Evolutionary conservation across 495 filamentous ascomycete genomes (phyloP), one percentile per base, ranked within the genome.

Genomic region (Penicillium atrosanguineum): DNA sequence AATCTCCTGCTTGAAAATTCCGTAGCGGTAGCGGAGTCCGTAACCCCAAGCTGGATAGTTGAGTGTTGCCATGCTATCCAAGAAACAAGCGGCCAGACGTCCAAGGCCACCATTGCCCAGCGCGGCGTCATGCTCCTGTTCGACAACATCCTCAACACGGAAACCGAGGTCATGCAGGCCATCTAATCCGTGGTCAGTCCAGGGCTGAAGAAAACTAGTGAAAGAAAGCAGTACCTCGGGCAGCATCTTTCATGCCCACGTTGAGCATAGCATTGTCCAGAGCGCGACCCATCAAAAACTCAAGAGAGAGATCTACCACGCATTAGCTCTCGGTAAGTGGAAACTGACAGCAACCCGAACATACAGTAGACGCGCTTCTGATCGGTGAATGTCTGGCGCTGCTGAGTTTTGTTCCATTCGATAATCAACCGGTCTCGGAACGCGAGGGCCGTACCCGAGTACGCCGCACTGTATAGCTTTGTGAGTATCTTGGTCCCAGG

Each of bases 1-100:
- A 59, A 98, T 96, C 77, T 98, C 93, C 75, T 98, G 94, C 77
- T 97, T 96, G 84, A 98, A 98, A 65, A 98, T 98, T 59, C 94
- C 94, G 69, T 98, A 98, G 60, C 90, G 80, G 71, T 98, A 98
- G 52, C 94, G 83, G 59, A 98, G 71, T 16, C 91, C 94, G 60
- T 98, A 98, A 37, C 94, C 94, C 94, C 94, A 98, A 14, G 93
- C 94, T 15, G 94, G 89, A 63, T 87, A 96, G 74, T 97, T 93
- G 54, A 98, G 74, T 7, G 91, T 92, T 21, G 94, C 94, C 64
- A 98, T 78, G 53, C 91, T 96, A 76, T 98, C 94, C 51, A 98
- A 81, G 74, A 98, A 95, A 72, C 94, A 98, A 21, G 94, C 94
- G 14, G 94, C 94, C 44, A 98, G 80, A 61, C 94, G 90, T 28